Conservation (phyloP, 177 flowering plant genomes). For the Vitis hybrid region DNA sequence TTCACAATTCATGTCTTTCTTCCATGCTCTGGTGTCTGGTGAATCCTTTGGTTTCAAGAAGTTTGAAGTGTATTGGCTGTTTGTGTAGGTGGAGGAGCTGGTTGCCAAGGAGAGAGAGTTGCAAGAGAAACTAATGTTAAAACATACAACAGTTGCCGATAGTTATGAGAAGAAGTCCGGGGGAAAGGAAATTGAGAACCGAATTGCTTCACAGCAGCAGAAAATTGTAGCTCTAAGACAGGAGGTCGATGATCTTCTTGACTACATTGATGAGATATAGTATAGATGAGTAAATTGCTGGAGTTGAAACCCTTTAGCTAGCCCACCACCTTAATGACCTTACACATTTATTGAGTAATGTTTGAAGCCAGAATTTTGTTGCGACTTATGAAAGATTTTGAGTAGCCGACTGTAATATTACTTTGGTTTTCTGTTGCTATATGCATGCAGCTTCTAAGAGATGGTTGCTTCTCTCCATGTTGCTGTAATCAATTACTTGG, state of each 20-base stretch:
- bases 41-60: neutral
- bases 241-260: conserved; percentile 76
- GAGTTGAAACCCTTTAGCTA: neutral
- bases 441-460: no score
- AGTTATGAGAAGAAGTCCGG: conserved; percentile 73
- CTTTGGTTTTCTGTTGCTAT: no score
- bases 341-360: no score
- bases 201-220: conserved; percentile 68
- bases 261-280: conserved; percentile 51
- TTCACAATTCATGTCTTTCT: no score
- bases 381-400: no score
- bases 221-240: conserved; percentile 62
- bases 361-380: no score
- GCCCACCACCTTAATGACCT: no score
- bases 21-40: neutral
- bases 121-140: conserved; percentile 74
- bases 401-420: no score
- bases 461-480: no score
- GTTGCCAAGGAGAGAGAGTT: conserved; percentile 80
- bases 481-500: no score
- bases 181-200: conserved; percentile 69
- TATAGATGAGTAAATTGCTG: neutral
- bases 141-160: conserved; percentile 80
- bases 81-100: conserved; percentile 73
- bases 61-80: neutral